These are phyloP conservation scores for Sutorius australiensis DNA, from an alignment of 768 basidiomycete genomes.

Conservation along the genomic window DNA sequence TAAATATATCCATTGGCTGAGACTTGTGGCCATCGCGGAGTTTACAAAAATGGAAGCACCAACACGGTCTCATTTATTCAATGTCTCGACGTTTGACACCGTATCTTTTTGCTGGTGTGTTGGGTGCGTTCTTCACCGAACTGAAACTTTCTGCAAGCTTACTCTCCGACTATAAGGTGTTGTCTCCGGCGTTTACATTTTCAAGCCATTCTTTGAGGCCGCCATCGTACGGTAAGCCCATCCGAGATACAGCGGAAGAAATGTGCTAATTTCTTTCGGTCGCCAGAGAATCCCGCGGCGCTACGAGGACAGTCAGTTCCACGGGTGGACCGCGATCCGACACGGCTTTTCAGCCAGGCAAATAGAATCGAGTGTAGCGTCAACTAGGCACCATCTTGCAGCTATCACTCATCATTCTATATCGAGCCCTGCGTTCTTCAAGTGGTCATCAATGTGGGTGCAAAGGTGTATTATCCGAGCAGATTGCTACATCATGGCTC, in stretches of 20 bases:
- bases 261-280: conserved; percentile 1
- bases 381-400: not conserved
- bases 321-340: conserved; percentile 2
- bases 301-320: not conserved
- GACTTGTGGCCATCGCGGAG: conserved; percentile 23
- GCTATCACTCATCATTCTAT: not conserved
- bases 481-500: conserved; percentile 6
- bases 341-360: conserved; percentile 4
- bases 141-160: not conserved
- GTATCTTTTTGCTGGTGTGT: conserved; percentile 50
- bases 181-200: conserved; percentile 63
- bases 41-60: conserved; percentile 21
- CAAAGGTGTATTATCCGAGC: conserved; percentile 12
- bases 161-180: conserved; percentile 40
- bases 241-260: too few species aligned
- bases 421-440: conserved; percentile 4
- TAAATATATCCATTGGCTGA: not conserved
- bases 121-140: conserved; percentile 40
- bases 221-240: conserved; percentile 13
- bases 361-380: conserved; percentile 5
- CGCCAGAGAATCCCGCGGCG: conserved; percentile 11
- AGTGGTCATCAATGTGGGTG: conserved; percentile 11
- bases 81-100: conserved; percentile 44
- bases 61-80: too few species aligned
- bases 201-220: conserved; percentile 45